Evolutionary conservation across 768 basidiomycete species (phyloP).

Genomic region (Cantharellus anzutake): DNA sequence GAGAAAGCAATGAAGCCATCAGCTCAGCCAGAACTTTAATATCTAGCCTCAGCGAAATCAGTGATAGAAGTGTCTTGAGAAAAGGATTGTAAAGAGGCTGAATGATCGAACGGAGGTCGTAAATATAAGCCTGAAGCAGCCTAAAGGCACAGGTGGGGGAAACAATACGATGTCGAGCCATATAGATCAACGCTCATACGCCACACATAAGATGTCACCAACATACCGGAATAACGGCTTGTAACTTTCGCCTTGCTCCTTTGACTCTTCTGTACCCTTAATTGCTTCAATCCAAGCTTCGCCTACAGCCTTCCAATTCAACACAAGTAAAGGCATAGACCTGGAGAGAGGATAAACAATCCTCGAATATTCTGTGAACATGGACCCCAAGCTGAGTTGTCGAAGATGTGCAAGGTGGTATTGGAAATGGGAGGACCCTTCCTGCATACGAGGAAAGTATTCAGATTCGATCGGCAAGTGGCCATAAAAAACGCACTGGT

Average conservation of each 20-base stretch:
- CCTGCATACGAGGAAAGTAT: slow-evolving; percentile 22
- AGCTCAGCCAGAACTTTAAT: slow-evolving; percentile 40
- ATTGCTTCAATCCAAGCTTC: slow-evolving; percentile 43
- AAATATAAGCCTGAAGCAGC: slow-evolving; percentile 55
- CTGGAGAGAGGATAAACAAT: slow-evolving; percentile 40
- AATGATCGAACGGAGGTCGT: slow-evolving; percentile 66
- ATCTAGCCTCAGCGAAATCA: slow-evolving; percentile 40
- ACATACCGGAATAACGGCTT: slow-evolving; percentile 60
- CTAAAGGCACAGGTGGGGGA: slow-evolving; percentile 19
- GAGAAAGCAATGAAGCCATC: slow-evolving; percentile 42
- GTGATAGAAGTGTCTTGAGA: slow-evolving; percentile 32
- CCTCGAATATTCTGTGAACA: slow-evolving; percentile 51
- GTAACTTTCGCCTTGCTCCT: slow-evolving; percentile 57
- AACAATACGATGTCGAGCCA: not conserved
- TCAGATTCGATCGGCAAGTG: not conserved
- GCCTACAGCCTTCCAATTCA: slow-evolving; percentile 56
- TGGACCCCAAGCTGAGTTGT: slow-evolving; percentile 60
- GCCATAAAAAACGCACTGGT: slow-evolving; percentile 17
- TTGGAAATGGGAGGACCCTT: slow-evolving; percentile 64
- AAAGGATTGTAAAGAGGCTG: slow-evolving; percentile 40
- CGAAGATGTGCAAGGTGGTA: slow-evolving; percentile 54
- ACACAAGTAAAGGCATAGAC: slow-evolving; percentile 64
- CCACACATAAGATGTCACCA: not conserved
- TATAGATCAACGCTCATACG: too few species aligned
- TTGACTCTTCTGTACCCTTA: slow-evolving; percentile 37